phyloP scores from a whole-genome alignment of 169 alveolate species.

The Cryptosporidium viatorum region DNA sequence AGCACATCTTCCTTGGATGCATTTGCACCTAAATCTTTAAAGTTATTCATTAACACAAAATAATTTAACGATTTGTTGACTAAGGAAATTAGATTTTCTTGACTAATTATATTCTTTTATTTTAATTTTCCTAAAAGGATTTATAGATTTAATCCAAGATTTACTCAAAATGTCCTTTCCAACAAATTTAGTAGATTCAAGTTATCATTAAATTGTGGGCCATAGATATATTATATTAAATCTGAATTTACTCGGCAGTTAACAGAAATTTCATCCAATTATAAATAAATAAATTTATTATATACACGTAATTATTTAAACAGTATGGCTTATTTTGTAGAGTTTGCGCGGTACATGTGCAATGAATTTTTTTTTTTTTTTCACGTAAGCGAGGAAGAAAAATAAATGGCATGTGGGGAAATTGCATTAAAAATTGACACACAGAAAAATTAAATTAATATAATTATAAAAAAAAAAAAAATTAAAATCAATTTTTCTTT shows the following conservation, averaged over 20 bases:
- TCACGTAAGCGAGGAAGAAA: constrained; percentile 66
- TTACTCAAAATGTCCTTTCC: background rate
- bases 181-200: background rate
- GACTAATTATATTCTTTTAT: background rate
- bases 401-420: constrained; percentile 51
- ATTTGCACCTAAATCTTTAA: constrained; percentile 6
- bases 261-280: no score
- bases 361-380: background rate
- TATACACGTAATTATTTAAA: no score
- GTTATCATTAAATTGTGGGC: background rate
- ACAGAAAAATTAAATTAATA: constrained; percentile 22
- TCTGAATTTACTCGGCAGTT: background rate
- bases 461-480: background rate
- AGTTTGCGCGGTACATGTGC: constrained; percentile 1
- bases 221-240: no score
- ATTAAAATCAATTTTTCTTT: background rate
- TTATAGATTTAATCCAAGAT: background rate
- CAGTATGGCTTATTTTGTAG: background rate
- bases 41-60: background rate
- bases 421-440: constrained; percentile 44
- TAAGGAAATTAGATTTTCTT: background rate
- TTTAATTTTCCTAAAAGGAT: background rate
- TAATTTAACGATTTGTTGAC: background rate
- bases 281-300: no score
- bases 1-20: constrained; percentile 37